These are phyloP conservation scores for Pseudopyrenochaeta lycopersici DNA, from an alignment of 2,329 filamentous ascomycete genomes.

Conservation along the genomic window DNA sequence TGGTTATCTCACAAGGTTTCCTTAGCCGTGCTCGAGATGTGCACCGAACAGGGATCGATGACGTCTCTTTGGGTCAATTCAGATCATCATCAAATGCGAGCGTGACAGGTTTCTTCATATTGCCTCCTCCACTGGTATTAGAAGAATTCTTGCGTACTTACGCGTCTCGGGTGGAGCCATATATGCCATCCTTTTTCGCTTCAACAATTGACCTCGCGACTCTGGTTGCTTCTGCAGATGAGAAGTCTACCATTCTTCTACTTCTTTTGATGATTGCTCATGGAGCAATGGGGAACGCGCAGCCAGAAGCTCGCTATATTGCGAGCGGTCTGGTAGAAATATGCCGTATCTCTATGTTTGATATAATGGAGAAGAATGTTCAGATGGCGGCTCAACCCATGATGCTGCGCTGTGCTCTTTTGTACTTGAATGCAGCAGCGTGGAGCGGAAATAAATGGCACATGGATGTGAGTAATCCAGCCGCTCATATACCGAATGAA, in stretches of 20 bases:
- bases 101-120: background rate
- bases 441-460: background rate
- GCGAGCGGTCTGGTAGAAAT: background rate
- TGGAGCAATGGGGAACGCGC: background rate
- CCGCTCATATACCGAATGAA: background rate
- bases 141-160: background rate
- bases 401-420: background rate
- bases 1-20: background rate
- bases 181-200: background rate
- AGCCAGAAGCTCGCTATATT: background rate
- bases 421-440: background rate
- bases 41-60: background rate
- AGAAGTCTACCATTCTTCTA: background rate
- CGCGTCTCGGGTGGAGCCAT: background rate
- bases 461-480: background rate
- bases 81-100: background rate
- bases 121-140: background rate
- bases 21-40: background rate
- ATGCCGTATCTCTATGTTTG: background rate
- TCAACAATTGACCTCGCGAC: background rate
- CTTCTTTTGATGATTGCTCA: background rate
- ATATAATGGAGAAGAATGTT: background rate
- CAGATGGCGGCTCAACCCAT: background rate
- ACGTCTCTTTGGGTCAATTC: background rate
- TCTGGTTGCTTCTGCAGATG: background rate